phyloP scores from a whole-genome alignment of 441 rosid genomes.

The Populus hybrid region DNA sequence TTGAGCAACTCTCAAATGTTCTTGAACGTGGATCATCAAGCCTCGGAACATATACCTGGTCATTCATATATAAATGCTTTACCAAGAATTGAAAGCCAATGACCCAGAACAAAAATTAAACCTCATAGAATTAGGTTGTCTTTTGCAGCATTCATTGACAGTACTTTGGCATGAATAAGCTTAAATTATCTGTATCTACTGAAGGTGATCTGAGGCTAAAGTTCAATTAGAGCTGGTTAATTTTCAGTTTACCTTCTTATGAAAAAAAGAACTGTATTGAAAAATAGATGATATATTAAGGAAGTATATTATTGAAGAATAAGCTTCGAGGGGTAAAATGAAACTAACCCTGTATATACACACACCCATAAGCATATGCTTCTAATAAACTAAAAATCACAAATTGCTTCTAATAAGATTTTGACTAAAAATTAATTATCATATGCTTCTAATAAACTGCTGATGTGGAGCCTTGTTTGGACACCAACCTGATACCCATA shows the following conservation, averaged over 20 bases:
- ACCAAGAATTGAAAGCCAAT: background rate
- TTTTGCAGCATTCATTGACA: background rate
- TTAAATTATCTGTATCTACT: too few species aligned
- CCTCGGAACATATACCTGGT: conserved; percentile 56
- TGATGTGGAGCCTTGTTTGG: background rate
- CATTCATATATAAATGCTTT: background rate
- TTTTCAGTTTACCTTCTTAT: too few species aligned
- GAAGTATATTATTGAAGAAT: too few species aligned
- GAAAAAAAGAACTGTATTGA: too few species aligned
- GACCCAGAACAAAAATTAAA: background rate
- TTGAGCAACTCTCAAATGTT: conserved; percentile 66
- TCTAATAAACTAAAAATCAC: too few species aligned
- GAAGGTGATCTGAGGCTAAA: too few species aligned
- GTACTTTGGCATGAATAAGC: background rate
- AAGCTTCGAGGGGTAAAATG: too few species aligned
- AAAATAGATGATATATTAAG: too few species aligned
- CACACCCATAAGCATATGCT: too few species aligned
- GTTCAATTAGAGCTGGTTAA: too few species aligned
- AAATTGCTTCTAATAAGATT: background rate
- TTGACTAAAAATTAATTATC: background rate
- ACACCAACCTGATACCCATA: conserved; percentile 66
- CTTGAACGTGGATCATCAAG: conserved; percentile 52
- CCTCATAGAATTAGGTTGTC: background rate
- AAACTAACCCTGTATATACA: too few species aligned
- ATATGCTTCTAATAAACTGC: background rate